phyloP scores from a whole-genome alignment of 2,329 filamentous ascomycete species.

The Hypoxylon sp. region DNA sequence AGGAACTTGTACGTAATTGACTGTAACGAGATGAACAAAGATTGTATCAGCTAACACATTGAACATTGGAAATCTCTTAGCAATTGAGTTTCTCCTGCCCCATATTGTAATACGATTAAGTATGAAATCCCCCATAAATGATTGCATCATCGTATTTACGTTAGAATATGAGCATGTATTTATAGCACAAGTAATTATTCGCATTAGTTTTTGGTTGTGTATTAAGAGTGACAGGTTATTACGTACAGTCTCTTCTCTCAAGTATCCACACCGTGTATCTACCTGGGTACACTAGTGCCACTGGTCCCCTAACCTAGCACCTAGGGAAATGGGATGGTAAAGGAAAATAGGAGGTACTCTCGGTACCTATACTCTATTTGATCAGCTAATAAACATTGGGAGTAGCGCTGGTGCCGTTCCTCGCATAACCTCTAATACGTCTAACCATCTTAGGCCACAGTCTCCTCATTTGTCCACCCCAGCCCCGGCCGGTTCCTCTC shows the following conservation, averaged over 20 bases:
- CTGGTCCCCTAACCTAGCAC: neutral
- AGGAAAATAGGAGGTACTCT: slow-evolving; percentile 7
- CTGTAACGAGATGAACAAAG: neutral
- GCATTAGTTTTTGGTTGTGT: slow-evolving; percentile 1
- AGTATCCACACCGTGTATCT: neutral
- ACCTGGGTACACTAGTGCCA: neutral
- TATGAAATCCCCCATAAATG: neutral
- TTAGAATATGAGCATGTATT: neutral
- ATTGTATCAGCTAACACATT: neutral
- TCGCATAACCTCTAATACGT: slow-evolving; percentile 35
- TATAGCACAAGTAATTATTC: neutral
- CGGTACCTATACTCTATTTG: slow-evolving; percentile 19
- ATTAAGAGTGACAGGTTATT: no score
- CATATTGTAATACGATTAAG: neutral
- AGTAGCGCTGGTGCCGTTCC: slow-evolving; percentile 30
- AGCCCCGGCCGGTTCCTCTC: slow-evolving; percentile 26
- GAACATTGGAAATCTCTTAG: neutral
- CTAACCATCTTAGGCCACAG: slow-evolving; percentile 33
- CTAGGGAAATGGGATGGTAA: neutral
- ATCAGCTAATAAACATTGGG: slow-evolving; percentile 24
- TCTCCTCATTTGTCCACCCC: slow-evolving; percentile 29
- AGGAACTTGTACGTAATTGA: slow-evolving; percentile 9
- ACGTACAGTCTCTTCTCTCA: neutral
- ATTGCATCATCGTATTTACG: neutral
- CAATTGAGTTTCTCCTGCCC: neutral